phyloP scores from a whole-genome alignment of 306 rosid genomes.

The Senna tora region DNA sequence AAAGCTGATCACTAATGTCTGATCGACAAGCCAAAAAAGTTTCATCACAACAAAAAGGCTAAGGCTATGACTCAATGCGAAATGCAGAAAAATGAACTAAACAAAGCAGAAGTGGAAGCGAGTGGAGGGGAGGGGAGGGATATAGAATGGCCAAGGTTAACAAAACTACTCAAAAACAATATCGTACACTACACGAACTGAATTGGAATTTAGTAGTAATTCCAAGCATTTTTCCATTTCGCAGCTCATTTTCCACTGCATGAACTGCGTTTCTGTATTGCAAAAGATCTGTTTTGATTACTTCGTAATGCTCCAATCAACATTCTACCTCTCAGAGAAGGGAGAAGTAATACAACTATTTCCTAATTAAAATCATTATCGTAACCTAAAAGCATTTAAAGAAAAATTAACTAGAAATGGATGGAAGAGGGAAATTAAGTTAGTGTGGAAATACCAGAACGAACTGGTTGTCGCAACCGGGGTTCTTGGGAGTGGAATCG shows the following conservation, averaged over 20 bases:
- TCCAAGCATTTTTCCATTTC: background rate
- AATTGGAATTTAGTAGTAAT: slow-evolving; percentile 1
- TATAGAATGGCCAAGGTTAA: background rate
- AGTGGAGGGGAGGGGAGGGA: background rate
- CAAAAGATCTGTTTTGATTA: background rate
- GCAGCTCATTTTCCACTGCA: background rate
- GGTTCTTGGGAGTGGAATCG: slow-evolving; percentile 80
- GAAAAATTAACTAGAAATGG: slow-evolving; percentile 30
- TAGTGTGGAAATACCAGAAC: slow-evolving; percentile 66
- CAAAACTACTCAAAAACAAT: background rate
- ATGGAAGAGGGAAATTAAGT: slow-evolving; percentile 23
- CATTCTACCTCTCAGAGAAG: background rate
- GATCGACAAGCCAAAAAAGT: background rate
- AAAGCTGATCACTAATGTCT: slow-evolving; percentile 11
- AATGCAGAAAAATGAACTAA: background rate
- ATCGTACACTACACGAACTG: background rate
- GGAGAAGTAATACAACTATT: background rate
- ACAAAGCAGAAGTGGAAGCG: background rate
- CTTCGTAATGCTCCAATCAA: background rate
- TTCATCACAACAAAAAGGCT: background rate
- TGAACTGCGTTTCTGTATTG: background rate
- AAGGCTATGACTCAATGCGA: background rate
- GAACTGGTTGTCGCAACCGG: slow-evolving; percentile 86
- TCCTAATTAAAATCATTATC: background rate
- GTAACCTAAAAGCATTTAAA: slow-evolving; percentile 29